Evolutionary conservation across 1,284 basidiomycete genomes (phyloP), one percentile per base, ranked within the genome.

Genomic region (Ceratobasidium sp.): DNA sequence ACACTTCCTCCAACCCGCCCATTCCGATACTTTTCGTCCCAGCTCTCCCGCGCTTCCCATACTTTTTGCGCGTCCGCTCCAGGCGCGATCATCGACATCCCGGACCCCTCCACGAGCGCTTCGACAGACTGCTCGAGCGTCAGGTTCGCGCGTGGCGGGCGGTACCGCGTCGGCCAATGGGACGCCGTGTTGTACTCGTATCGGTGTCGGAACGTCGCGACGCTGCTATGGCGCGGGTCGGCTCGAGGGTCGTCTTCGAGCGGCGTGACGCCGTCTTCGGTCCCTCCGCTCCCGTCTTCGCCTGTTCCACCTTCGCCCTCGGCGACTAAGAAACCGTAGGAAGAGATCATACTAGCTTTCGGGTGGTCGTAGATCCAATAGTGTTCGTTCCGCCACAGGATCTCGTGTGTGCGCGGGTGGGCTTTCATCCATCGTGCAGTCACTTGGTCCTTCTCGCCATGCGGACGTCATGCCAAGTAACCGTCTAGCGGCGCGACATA

Each of bases 301-400:
- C 33, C 62, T 1, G 28, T 56, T 2, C 33, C 10, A 7, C 33
- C 50, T 20, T 50, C 59, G 26, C 71, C 59, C 23, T 62, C 59
- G 59, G 71, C 50, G 3, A 23, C 26, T 15, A 99, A 85, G 87
- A 95, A 99, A 0, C 97, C 97, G 85, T 98, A 97, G 3, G 96
- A 92, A 84, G 98, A 98, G 90, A 96, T 94, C 26, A 97, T 98
- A 68, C 94, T 92, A 3, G 94, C 91, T 70, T 96, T 93, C 0
- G 97, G 97, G 85, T 98, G 96, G 84, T 99, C 97, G 85, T 99
- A 98, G 81, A 99, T 96, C 95, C 96, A 98, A 85, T 97, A 98
- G 40, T 92, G 91, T 83, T 99, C 97, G 81, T 94, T 93, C 44
- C 90, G 89, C 96, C 96, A 99, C 74, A 95, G 90, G 57, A 99